phyloP scores from a whole-genome alignment of 768 basidiomycete genomes.

The Xerocomellus dryophilus region DNA sequence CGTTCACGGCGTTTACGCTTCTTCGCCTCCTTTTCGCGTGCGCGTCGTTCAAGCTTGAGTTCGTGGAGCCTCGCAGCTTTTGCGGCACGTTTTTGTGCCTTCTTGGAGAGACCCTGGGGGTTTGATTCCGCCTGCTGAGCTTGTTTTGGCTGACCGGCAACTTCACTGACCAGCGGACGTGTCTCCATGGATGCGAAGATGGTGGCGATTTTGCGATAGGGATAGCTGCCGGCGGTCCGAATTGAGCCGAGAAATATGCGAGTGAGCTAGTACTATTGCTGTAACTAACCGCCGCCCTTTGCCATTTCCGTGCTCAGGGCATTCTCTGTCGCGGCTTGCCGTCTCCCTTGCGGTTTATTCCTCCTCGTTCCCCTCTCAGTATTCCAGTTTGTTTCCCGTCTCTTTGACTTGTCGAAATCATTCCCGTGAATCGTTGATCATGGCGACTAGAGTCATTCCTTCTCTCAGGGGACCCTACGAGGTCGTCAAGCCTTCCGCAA shows the following conservation, averaged over 20 bases:
- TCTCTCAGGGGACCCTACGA: conserved; percentile 36
- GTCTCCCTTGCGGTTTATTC: conserved; percentile 1
- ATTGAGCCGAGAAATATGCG: conserved; percentile 17
- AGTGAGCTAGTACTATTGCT: no score
- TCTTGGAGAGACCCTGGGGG: conserved; percentile 60
- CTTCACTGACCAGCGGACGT: conserved; percentile 8
- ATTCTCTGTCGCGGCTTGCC: background rate
- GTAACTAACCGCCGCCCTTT: background rate
- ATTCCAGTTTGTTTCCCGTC: background rate
- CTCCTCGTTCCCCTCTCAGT: background rate
- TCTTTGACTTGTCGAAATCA: background rate
- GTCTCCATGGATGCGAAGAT: conserved; percentile 19
- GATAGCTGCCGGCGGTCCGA: conserved; percentile 17
- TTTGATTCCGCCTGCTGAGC: conserved; percentile 12
- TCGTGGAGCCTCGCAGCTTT: conserved; percentile 65
- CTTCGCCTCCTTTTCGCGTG: conserved; percentile 71
- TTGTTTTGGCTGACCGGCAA: conserved; percentile 14
- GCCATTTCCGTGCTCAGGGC: conserved; percentile 3
- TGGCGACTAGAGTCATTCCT: conserved; percentile 21
- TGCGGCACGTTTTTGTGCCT: conserved; percentile 72
- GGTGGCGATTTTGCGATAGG: conserved; percentile 1
- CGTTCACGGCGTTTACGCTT: conserved; percentile 67
- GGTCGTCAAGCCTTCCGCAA: conserved; percentile 50
- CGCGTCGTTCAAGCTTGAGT: conserved; percentile 69
- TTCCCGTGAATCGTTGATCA: background rate